phyloP scores from a whole-genome alignment of 768 basidiomycete species.

The Pisolithus marmoratus region DNA sequence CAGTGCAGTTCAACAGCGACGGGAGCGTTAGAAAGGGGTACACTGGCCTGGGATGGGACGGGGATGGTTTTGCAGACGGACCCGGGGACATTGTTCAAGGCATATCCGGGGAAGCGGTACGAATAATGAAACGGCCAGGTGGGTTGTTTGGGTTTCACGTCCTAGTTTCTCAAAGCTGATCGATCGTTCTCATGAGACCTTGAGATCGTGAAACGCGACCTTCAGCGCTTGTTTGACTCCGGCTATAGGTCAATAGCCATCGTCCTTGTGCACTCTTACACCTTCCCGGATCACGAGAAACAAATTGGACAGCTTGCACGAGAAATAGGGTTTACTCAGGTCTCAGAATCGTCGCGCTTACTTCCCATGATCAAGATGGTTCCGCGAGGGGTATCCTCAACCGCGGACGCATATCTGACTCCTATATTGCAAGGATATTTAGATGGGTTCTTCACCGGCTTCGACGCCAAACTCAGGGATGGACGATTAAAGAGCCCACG shows the following conservation, averaged over 20 bases:
- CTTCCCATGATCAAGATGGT: slow-evolving; percentile 96
- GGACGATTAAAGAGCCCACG: slow-evolving; percentile 54
- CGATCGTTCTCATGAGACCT: slow-evolving; percentile 37
- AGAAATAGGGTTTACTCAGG: slow-evolving; percentile 80
- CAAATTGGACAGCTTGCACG: slow-evolving; percentile 68
- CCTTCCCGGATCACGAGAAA: slow-evolving; percentile 81
- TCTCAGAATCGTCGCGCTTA: slow-evolving; percentile 84
- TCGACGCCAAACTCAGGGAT: slow-evolving; percentile 68
- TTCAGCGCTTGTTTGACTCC: slow-evolving; percentile 66
- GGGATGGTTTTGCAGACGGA: slow-evolving; percentile 62
- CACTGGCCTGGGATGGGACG: slow-evolving; percentile 75
- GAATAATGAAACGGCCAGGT: slow-evolving; percentile 75
- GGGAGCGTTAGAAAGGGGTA: slow-evolving; percentile 66
- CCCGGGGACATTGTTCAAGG: slow-evolving; percentile 78
- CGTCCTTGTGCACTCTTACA: slow-evolving; percentile 88
- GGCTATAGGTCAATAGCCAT: slow-evolving; percentile 89
- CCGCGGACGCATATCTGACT: slow-evolving; percentile 93
- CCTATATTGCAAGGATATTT: slow-evolving; percentile 82
- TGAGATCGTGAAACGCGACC: slow-evolving; percentile 47
- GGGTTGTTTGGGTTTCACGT: slow-evolving; percentile 1
- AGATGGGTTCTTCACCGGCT: slow-evolving; percentile 87
- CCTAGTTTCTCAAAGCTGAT: slow-evolving; percentile 3
- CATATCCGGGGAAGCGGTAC: slow-evolving; percentile 84
- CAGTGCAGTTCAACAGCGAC: slow-evolving; percentile 67
- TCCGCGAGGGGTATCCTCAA: slow-evolving; percentile 85